A percentile compares a stretch with the other conserved stretches of the same genome.
Evolutionary conservation across 768 basidiomycete genomes (phyloP).

Genomic region (Naganishia randhawae): DNA sequence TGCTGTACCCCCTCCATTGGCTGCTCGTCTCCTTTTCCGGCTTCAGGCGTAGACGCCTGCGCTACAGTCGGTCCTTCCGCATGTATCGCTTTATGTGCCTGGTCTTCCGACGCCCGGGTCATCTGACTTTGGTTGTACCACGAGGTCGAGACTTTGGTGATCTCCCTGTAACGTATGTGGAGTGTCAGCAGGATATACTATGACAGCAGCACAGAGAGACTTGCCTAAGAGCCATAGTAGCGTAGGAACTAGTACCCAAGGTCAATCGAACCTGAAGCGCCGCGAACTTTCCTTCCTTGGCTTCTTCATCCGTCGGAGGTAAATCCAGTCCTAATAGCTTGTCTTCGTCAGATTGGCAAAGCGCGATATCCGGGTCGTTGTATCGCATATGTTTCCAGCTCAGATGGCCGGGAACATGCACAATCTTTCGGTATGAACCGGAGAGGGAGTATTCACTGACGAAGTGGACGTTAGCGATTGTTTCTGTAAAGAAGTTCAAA

Average conservation of each 20-base stretch:
- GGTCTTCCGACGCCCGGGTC: slow-evolving; percentile 45
- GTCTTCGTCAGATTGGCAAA: slow-evolving; percentile 95
- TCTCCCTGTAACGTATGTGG: slow-evolving; percentile 33
- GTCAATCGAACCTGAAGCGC: slow-evolving; percentile 79
- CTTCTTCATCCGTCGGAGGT: slow-evolving; percentile 40
- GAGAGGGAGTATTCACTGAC: slow-evolving; percentile 82
- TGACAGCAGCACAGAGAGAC: background rate
- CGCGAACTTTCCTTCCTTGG: slow-evolving; percentile 68
- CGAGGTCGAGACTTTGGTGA: slow-evolving; percentile 48
- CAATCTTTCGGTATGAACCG: slow-evolving; percentile 87
- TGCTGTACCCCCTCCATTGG: background rate
- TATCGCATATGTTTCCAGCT: slow-evolving; percentile 80
- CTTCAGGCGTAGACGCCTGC: slow-evolving; percentile 5
- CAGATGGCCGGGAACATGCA: slow-evolving; percentile 77
- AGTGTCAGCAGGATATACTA: background rate
- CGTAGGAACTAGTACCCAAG: slow-evolving; percentile 90
- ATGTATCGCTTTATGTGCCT: slow-evolving; percentile 35
- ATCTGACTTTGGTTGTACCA: slow-evolving; percentile 46
- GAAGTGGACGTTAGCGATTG: background rate
- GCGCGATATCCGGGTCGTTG: slow-evolving; percentile 84
- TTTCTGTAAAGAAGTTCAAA: background rate
- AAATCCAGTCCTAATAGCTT: slow-evolving; percentile 62
- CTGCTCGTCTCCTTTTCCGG: background rate
- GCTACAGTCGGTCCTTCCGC: background rate
- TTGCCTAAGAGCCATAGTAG: slow-evolving; percentile 80